These are phyloP conservation scores for Laetiporus sulphureus DNA, from an alignment of 1,284 basidiomycete genomes.

Conservation along the genomic window DNA sequence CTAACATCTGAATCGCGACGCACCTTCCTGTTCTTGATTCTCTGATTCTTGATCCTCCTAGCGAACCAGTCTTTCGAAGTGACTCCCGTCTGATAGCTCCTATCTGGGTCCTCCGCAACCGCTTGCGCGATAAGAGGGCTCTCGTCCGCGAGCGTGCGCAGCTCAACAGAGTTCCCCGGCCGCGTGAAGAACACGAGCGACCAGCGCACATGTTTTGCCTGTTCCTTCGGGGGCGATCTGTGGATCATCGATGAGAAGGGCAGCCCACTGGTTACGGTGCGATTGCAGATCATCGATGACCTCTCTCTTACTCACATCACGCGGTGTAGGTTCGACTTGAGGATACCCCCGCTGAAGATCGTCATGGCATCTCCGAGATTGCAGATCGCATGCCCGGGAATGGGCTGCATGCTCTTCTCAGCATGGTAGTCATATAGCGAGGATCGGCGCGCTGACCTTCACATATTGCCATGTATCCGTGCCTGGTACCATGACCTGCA, in stretches of 20 bases:
- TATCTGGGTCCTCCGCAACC: constrained; percentile 11
- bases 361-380: constrained; percentile 35
- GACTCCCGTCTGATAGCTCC: constrained; percentile 13
- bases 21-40: constrained; percentile 19
- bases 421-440: too few species aligned
- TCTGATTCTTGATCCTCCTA: constrained; percentile 21
- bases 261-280: neutral
- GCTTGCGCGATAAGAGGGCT: constrained; percentile 21
- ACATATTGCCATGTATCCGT: constrained; percentile 63
- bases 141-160: constrained; percentile 18
- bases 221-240: constrained; percentile 24
- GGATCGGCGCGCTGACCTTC: too few species aligned
- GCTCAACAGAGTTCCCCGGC: constrained; percentile 24
- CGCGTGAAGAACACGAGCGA: constrained; percentile 32
- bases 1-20: neutral
- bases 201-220: constrained; percentile 25
- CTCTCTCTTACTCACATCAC: constrained; percentile 29
- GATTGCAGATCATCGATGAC: too few species aligned
- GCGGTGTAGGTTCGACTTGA: constrained; percentile 30
- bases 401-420: too few species aligned
- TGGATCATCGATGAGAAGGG: neutral
- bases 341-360: constrained; percentile 32
- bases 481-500: constrained; percentile 62
- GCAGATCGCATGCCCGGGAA: constrained; percentile 28
- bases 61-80: constrained; percentile 25